Evolutionary conservation across 169 alveolate genomes (phyloP).

Genomic region (Fabrea salina): DNA sequence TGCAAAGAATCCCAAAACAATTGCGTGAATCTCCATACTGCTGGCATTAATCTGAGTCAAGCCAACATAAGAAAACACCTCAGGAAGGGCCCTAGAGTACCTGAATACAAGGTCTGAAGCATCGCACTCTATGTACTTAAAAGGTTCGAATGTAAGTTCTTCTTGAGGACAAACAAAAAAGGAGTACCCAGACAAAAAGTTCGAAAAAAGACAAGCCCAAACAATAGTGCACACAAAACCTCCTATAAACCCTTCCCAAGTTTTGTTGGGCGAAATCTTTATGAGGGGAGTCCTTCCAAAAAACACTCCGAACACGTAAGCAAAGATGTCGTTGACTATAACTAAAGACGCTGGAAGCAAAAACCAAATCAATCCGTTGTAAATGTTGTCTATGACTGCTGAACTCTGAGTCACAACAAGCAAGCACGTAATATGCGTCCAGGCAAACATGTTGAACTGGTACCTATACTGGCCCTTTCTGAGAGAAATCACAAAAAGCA

Average conservation of each 20-base stretch:
- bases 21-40: slow-evolving; percentile 86
- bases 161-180: slow-evolving; percentile 89
- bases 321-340: slow-evolving; percentile 92
- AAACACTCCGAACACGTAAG: slow-evolving; percentile 93
- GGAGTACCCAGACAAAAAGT: slow-evolving; percentile 60
- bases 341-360: slow-evolving; percentile 92
- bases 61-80: slow-evolving; percentile 25
- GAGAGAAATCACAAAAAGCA: slow-evolving; percentile 89
- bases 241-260: slow-evolving; percentile 98
- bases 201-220: slow-evolving; percentile 45
- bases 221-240: slow-evolving; percentile 85
- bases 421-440: slow-evolving; percentile 66
- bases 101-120: slow-evolving; percentile 42
- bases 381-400: slow-evolving; percentile 87
- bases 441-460: slow-evolving; percentile 92
- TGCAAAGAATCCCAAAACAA: slow-evolving; percentile 94
- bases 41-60: slow-evolving; percentile 40
- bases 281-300: slow-evolving; percentile 94
- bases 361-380: slow-evolving; percentile 96
- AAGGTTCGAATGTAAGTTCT: slow-evolving; percentile 81
- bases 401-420: slow-evolving; percentile 77
- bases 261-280: slow-evolving; percentile 96
- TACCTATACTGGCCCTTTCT: slow-evolving; percentile 87
- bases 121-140: slow-evolving; percentile 60
- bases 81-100: slow-evolving; percentile 45